Conservation (phyloP, 106 monocot genomes). For the Dioscorea zingiberensis region DNA sequence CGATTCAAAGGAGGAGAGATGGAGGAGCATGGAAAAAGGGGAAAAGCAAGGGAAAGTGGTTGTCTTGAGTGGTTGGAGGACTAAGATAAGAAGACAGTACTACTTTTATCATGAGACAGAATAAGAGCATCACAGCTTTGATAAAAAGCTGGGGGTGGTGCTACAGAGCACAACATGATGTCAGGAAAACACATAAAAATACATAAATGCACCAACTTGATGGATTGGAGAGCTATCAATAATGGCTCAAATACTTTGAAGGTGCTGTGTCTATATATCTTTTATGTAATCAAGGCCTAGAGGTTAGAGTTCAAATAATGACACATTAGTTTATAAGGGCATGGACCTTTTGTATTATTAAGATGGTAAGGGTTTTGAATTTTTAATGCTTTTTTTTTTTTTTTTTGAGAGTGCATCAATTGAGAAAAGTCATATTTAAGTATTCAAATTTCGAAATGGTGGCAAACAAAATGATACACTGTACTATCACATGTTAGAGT, state of each 20-base stretch:
- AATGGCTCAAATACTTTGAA: neutral
- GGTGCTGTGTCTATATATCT: no score
- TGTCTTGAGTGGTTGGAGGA: neutral
- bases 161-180: neutral
- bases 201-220: neutral
- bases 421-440: no score
- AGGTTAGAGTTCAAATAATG: neutral
- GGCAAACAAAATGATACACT: no score
- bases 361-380: no score
- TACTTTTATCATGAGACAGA: constrained; percentile 2
- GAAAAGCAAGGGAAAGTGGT: neutral
- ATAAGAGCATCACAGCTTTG: constrained; percentile 1
- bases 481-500: no score
- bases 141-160: neutral
- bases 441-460: no score
- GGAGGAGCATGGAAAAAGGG: neutral
- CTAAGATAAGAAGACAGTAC: neutral
- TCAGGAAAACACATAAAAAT: neutral
- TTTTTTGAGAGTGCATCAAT: no score
- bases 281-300: neutral
- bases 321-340: no score
- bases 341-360: no score
- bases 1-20: neutral
- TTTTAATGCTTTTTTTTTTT: no score
- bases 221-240: neutral